Evolutionary conservation across 73 alveolate genomes (phyloP).

Genomic region (Symbiodinium pilosum): DNA sequence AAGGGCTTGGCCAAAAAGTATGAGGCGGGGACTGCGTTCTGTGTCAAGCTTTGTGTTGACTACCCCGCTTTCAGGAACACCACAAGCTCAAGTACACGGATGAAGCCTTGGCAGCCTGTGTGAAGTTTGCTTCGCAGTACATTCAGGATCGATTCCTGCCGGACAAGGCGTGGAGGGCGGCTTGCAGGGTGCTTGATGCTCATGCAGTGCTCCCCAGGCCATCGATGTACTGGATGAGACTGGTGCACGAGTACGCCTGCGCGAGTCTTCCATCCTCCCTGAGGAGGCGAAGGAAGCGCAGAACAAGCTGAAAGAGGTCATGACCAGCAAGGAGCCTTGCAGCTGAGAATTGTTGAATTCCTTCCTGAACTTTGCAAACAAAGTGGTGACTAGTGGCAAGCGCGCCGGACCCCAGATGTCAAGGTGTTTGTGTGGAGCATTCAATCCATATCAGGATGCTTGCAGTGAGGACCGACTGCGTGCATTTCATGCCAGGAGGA

Average conservation of each 20-base stretch:
- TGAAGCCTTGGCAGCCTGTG: conserved; percentile 88
- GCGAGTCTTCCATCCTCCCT: conserved; percentile 88
- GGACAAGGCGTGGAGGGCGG: conserved; percentile 53
- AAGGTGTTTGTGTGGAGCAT: no score
- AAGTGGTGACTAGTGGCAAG: no score
- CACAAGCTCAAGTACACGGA: conserved; percentile 94
- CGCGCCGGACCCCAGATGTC: no score
- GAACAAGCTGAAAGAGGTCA: conserved; percentile 92
- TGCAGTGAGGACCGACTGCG: no score
- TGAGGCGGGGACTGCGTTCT: conserved; percentile 6
- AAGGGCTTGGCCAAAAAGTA: conserved; percentile 82
- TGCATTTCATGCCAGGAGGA: conserved; percentile 81
- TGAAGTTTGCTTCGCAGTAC: conserved; percentile 93
- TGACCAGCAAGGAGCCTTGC: conserved; percentile 51
- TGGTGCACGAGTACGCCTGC: conserved; percentile 92
- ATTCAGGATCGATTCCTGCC: conserved; percentile 91
- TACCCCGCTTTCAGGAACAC: conserved; percentile 40
- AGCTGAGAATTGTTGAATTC: no score
- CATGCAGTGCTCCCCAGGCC: conserved; percentile 17
- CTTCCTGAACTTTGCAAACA: no score
- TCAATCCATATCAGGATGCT: no score
- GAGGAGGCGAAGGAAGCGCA: conserved; percentile 95
- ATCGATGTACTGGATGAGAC: conserved; percentile 94
- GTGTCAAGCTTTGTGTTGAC: not conserved
- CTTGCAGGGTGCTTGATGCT: not conserved